Percentiles rank a stretch among this genome's conserved stretches.
phyloP scores from a whole-genome alignment of 345 rosid species.

The Tarenaya hassleriana region DNA sequence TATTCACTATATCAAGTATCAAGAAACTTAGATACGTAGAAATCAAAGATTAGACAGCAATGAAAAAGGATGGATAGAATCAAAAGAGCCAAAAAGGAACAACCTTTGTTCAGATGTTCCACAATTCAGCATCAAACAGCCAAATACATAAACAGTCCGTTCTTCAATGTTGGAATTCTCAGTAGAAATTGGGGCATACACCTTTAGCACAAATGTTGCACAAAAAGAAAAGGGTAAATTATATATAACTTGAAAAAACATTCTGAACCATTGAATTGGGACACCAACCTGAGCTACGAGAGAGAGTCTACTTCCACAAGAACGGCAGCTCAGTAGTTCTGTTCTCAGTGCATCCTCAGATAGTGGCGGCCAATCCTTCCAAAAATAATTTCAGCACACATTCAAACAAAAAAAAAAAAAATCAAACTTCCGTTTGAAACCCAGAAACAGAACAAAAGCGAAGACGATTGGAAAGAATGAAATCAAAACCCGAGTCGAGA shows the following conservation, averaged over 20 bases:
- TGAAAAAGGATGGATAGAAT: not conserved
- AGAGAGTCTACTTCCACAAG: constrained; percentile 57
- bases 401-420: constrained; percentile 1
- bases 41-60: not conserved
- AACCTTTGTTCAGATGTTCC: constrained; percentile 59
- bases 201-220: constrained; percentile 32
- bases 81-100: not conserved
- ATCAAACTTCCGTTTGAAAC: not conserved
- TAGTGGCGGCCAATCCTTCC: constrained; percentile 89
- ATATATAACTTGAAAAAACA: not conserved
- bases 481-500: not conserved
- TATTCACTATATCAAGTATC: not conserved
- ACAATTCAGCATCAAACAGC: constrained; percentile 55
- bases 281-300: constrained; percentile 68
- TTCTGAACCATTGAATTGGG: not conserved
- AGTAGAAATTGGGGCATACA: constrained; percentile 63
- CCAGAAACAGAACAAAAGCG: not conserved
- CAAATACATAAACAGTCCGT: constrained; percentile 59
- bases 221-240: not conserved
- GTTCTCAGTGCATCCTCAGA: constrained; percentile 34
- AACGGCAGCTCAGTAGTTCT: constrained; percentile 38
- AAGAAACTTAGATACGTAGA: not conserved
- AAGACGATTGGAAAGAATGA: not conserved
- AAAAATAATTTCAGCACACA: not conserved
- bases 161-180: constrained; percentile 43